Base-by-base conservation (phyloP, 2,329 filamentous ascomycete species). In the Diplodia seriata region DNA sequence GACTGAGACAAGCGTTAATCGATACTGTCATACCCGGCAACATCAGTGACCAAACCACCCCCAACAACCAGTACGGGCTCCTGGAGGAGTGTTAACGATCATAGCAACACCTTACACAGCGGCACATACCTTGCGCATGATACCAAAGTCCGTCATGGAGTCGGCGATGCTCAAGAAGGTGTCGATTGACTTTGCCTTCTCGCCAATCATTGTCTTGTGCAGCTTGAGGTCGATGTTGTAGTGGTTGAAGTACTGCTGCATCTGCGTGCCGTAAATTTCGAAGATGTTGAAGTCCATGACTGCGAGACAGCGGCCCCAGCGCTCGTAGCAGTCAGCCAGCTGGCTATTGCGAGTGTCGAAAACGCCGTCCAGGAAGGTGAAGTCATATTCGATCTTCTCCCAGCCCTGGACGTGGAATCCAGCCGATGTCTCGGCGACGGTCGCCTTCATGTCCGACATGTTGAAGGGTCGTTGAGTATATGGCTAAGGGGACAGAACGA, bases 311-410 rank as follows among this genome's bases (percentile, higher is more conserved):
- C 89, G 84, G 38, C 85, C 83, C 89, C 89, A 91, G 70, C 81
- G 81, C 73, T 85, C 80, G 78, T 91, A 92, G 77, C 87, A 89
- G 33, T 87, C 79, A 18, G 89, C 87, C 11, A 92, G 83, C 72
- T 90, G 84, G 18, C 80, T 73, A 73, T 91, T 90, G 70, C 82
- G 73, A 51, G 82, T 73, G 74, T 90, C 81, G 77, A 92, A 91
- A 68, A 92, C 84, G 57, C 85, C 87, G 72, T 92, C 89, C 56
- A 91, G 84, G 78, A 92, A 91, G 66, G 87, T 87, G 77, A 92
- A 92, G 78, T 91, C 89, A 76, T 91, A 91, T 74, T 90, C 86
- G 74, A 91, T 91, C 83, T 90, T 91, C 82, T 92, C 90, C 73
- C 90, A 91, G 29, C 90, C 90, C 72, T 88, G 86, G 69, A 91